Base-by-base conservation (phyloP, 345 rosid species). In the Durio zibethinus region DNA sequence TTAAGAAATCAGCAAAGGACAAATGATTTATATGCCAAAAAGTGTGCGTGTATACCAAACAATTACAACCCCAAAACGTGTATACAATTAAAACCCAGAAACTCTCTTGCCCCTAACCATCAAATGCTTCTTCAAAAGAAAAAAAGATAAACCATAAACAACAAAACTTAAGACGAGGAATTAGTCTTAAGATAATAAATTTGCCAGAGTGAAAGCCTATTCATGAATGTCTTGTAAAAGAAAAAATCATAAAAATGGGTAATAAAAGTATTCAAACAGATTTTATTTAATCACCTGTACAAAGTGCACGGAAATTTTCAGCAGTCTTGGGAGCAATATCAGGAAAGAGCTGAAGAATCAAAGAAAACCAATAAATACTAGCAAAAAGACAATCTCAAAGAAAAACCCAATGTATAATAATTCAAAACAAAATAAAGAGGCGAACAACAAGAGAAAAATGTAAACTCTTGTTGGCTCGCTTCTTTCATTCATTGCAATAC, bases 301-400 rank as follows among this genome's bases (percentile, higher is more conserved):
- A 96, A 36, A 96, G 95, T 25, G 97, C 97, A 43, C 91, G 97
- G 63, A 93, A 93, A 84, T 96, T 96, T 85, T 96, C 99, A 23
- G 90, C 89, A 27, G 98, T 92, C 84, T 86, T 87, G 42, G 98
- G 97, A 78, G 94, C 97, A 76, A 87, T 80, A 74, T 92, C 97
- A 73, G 87, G 77, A 80, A 90, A 96, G 80, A 96, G 99, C 99
- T 96, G 90, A 29, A 78, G 25, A 81, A 74, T 67, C 50, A 25
- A 75, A 72, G 56, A 72, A 80, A 38, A 53, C 61, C 38, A 8
- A 76, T 9, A 31, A 69, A 60, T 62, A 62, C 21, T 60, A 23
- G 63, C 60, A 60, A 73, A 62, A 72, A 10, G n/a, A 43, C 59
- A 59, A 57, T 35, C 52, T 21, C 0, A 10, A 54, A 0, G 18